These are phyloP conservation scores for Papiliotrema flavescens DNA, from an alignment of 1,284 basidiomycete species.

Conservation along the genomic window DNA sequence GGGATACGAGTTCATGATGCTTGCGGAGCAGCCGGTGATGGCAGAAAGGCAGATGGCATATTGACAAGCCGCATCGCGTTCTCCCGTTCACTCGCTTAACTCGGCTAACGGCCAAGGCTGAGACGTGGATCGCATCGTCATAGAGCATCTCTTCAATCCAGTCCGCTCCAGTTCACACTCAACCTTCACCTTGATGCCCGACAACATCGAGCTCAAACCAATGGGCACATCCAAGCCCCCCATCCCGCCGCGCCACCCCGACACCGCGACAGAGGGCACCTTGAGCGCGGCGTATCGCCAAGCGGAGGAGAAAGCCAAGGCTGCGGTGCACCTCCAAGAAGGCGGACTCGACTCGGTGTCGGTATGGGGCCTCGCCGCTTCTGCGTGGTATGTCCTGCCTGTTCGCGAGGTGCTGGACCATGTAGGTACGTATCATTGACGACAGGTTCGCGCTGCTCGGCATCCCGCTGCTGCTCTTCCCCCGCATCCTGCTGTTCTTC, in stretches of 20 bases:
- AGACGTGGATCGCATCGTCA: too few species aligned
- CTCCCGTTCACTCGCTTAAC: too few species aligned
- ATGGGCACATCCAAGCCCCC: neutral
- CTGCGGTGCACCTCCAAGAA: conserved; percentile 35
- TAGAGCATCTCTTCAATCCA: too few species aligned
- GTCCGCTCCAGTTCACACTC: neutral
- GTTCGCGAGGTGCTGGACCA: too few species aligned
- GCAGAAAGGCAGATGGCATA: neutral
- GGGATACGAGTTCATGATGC: conserved; percentile 91
- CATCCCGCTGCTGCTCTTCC: conserved; percentile 44
- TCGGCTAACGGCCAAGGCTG: too few species aligned
- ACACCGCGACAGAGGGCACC: conserved; percentile 9
- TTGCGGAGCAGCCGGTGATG: neutral
- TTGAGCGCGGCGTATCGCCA: conserved; percentile 29
- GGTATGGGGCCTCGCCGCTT: conserved; percentile 29
- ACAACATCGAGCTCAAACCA: conserved; percentile 1
- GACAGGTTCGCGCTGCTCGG: conserved; percentile 38
- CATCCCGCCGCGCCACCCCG: conserved; percentile 22
- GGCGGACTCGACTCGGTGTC: conserved; percentile 34
- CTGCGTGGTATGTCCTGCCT: conserved; percentile 34
- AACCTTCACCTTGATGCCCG: neutral
- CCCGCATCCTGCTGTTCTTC: conserved; percentile 47
- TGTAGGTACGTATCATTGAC: neutral
- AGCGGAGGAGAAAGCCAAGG: conserved; percentile 43
- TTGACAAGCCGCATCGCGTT: neutral